phyloP scores from a whole-genome alignment of 225 moss, liverwort and hornwort species.

The Neckera pumila region DNA sequence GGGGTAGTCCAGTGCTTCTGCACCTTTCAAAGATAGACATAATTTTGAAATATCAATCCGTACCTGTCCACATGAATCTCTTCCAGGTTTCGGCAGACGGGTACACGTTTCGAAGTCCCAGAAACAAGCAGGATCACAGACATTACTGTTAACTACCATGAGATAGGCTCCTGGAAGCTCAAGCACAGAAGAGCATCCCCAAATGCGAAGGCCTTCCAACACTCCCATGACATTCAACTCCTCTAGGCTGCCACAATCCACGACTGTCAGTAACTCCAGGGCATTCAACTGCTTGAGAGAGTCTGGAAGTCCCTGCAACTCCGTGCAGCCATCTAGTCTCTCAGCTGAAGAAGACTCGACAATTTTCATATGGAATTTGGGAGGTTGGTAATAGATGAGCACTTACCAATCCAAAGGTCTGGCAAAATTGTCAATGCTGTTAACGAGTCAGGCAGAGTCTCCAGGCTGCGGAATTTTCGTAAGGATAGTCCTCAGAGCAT shows the following conservation, averaged over 20 bases:
- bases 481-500: neutral
- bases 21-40: neutral
- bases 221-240: neutral
- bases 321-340: neutral
- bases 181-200: neutral
- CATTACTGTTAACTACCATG: neutral
- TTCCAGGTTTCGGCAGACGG: neutral
- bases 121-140: neutral
- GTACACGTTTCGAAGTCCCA: neutral
- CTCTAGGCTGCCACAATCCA: neutral
- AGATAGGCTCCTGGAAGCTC: neutral
- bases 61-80: neutral
- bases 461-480: neutral
- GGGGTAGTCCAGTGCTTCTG: neutral
- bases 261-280: neutral
- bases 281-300: neutral
- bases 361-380: neutral
- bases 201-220: neutral
- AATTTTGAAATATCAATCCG: neutral
- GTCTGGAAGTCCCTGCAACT: neutral
- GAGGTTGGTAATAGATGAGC: neutral
- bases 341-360: neutral
- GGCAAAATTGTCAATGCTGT: neutral
- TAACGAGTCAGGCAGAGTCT: neutral
- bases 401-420: neutral